phyloP scores from a whole-genome alignment of 1,139 yeast genomes.

The Waltiozyma sp. region DNA sequence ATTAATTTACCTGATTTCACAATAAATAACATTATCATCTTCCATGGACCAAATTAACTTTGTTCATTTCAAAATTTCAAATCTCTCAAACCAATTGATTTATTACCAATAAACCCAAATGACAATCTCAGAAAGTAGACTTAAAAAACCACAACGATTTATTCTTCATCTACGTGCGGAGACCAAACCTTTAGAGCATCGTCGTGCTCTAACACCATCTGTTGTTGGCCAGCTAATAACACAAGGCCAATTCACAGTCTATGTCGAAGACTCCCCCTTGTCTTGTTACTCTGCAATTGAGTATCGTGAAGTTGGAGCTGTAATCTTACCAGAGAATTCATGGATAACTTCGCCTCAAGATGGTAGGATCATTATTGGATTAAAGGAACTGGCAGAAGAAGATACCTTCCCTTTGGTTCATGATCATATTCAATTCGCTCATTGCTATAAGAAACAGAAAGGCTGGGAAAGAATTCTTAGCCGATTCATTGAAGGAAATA shows the following conservation, averaged over 20 bases:
- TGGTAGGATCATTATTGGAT: conserved; percentile 69
- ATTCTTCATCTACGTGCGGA: conserved; percentile 84
- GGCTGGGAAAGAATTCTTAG: conserved; percentile 90
- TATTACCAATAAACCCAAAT: too few relatives aligned
- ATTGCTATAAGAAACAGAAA: conserved; percentile 92
- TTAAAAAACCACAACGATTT: conserved; percentile 31
- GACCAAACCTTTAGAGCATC: conserved; percentile 92
- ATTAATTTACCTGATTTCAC: too few relatives aligned
- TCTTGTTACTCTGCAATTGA: conserved; percentile 73
- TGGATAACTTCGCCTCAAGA: conserved; percentile 89
- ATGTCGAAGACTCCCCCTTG: conserved; percentile 78
- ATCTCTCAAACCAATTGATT: too few relatives aligned
- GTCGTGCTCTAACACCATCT: conserved; percentile 91
- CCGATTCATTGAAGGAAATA: conserved; percentile 86
- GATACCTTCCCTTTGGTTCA: conserved; percentile 88
- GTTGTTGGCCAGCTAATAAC: conserved; percentile 66
- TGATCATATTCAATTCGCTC: conserved; percentile 97
- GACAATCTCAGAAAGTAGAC: too few relatives aligned
- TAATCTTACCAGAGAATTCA: conserved; percentile 82
- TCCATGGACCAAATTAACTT: too few relatives aligned
- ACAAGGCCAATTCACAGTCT: conserved; percentile 81
- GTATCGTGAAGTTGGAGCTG: conserved; percentile 72
- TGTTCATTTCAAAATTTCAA: too few relatives aligned
- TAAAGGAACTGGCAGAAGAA: conserved; percentile 87
- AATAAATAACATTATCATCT: too few relatives aligned